Percentiles rank a stretch among this genome's conserved stretches.
Conservation (phyloP, 768 basidiomycete species). For the Lactarius trivialis region DNA sequence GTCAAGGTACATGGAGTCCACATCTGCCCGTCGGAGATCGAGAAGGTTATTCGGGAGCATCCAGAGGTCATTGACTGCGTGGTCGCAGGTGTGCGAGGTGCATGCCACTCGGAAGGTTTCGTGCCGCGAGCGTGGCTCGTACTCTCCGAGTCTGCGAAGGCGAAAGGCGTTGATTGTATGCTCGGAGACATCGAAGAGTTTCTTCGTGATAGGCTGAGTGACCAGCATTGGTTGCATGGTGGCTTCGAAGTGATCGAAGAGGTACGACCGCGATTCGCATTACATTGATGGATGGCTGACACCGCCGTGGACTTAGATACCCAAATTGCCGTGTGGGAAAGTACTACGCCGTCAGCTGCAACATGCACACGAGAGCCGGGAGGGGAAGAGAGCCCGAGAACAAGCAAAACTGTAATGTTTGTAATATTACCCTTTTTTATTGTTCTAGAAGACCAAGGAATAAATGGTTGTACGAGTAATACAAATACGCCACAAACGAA, state of each 20-base stretch:
- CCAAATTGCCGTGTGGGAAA: constrained; percentile 69
- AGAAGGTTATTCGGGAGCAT: constrained; percentile 53
- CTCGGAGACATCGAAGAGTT: constrained; percentile 48
- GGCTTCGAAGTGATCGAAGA: constrained; percentile 59
- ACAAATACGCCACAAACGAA: too few species aligned
- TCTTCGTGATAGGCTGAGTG: constrained; percentile 55
- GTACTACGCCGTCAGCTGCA: constrained; percentile 55
- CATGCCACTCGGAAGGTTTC: constrained; percentile 64
- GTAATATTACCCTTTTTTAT: neutral
- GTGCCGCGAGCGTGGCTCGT: constrained; percentile 76
- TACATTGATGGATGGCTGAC: neutral
- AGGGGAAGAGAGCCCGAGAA: neutral
- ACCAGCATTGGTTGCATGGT: constrained; percentile 69
- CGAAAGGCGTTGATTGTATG: constrained; percentile 40
- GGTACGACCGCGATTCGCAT: constrained; percentile 31
- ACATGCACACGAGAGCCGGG: constrained; percentile 30
- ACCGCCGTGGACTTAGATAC: constrained; percentile 42
- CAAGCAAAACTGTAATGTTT: neutral
- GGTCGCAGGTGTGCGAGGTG: constrained; percentile 72
- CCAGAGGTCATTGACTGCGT: constrained; percentile 58
- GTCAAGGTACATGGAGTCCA: constrained; percentile 73
- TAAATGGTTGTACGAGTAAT: neutral
- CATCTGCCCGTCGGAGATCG: constrained; percentile 75
- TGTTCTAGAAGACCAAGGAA: neutral
- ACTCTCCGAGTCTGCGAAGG: constrained; percentile 44